Percentiles rank a stretch among this genome's conserved stretches.
These are phyloP conservation scores for Colletotrichum higginsianum DNA, from an alignment of 2,329 filamentous ascomycete species.

Conservation along the genomic window DNA sequence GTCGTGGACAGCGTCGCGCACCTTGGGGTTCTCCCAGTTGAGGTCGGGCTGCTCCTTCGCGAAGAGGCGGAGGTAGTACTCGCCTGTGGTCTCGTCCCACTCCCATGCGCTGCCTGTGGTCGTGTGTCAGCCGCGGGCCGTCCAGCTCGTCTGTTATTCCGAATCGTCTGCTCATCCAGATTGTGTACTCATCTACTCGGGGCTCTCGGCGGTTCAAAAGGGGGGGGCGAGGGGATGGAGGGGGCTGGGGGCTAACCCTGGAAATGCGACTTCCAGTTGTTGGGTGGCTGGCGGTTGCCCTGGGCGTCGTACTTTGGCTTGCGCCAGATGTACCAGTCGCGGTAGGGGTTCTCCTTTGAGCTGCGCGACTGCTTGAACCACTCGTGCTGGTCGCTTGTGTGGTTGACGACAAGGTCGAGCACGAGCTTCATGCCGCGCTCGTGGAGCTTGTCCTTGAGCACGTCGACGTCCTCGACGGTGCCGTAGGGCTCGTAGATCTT, in stretches of 20 bases:
- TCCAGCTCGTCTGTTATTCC: background rate
- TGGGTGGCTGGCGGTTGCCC: constrained; percentile 73
- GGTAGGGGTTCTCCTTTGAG: constrained; percentile 67
- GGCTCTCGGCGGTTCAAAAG: too few species aligned
- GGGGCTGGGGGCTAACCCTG: constrained; percentile 49
- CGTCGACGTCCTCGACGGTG: constrained; percentile 76
- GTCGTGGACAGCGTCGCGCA: constrained; percentile 76
- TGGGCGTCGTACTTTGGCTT: constrained; percentile 68
- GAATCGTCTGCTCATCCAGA: background rate
- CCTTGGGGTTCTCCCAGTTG: constrained; percentile 81
- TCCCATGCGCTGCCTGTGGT: constrained; percentile 61
- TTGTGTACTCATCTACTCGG: too few species aligned
- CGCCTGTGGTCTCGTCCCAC: constrained; percentile 63
- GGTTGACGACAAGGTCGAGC: constrained; percentile 82
- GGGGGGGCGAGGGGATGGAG: background rate
- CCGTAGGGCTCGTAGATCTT: constrained; percentile 77
- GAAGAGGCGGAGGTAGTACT: constrained; percentile 78
- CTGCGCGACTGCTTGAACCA: constrained; percentile 72
- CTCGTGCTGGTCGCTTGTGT: constrained; percentile 72
- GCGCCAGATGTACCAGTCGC: constrained; percentile 78
- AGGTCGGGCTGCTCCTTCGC: constrained; percentile 81
- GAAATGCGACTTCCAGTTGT: constrained; percentile 67
- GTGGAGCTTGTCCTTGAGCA: constrained; percentile 73
- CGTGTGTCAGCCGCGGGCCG: too few species aligned
- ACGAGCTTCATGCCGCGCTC: constrained; percentile 77